Conservation (phyloP, 805 yeast species). For the Yarrowia alimentaria region DNA sequence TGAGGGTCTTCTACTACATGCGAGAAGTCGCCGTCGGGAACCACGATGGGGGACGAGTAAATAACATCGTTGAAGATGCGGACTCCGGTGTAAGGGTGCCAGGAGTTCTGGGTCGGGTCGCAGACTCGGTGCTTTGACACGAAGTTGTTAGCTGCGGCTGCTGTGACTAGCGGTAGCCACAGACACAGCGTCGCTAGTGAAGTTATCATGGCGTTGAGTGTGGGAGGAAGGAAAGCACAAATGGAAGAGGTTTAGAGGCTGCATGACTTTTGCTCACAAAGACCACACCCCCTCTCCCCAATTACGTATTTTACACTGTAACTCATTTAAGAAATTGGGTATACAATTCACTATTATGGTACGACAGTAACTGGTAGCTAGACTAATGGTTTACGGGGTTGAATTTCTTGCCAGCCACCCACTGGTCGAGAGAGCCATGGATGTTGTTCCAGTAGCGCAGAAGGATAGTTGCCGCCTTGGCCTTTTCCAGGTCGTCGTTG, state of each 20-base stretch:
- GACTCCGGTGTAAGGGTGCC: constrained; percentile 25
- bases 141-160: constrained; percentile 9
- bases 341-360: no score
- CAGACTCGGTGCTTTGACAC: constrained; percentile 23
- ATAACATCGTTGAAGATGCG: constrained; percentile 22
- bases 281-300: no score
- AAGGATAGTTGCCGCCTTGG: constrained; percentile 65
- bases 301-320: not conserved
- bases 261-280: not conserved
- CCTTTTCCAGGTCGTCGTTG: constrained; percentile 51
- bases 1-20: constrained; percentile 18
- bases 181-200: constrained; percentile 6
- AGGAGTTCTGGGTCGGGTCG: constrained; percentile 23
- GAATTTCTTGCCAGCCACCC: constrained; percentile 26
- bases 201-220: constrained; percentile 16
- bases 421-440: constrained; percentile 13
- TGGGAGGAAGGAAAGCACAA: constrained; percentile 3
- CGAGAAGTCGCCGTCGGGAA: constrained; percentile 11
- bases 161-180: constrained; percentile 24
- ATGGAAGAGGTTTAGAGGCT: constrained; percentile 5
- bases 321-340: not conserved
- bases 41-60: constrained; percentile 17
- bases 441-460: constrained; percentile 84
- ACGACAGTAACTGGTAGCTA: no score
- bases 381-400: constrained; percentile 22